These are phyloP conservation scores for Exophiala aquamarina DNA, from an alignment of 2,329 filamentous ascomycete species.

Conservation along the genomic window DNA sequence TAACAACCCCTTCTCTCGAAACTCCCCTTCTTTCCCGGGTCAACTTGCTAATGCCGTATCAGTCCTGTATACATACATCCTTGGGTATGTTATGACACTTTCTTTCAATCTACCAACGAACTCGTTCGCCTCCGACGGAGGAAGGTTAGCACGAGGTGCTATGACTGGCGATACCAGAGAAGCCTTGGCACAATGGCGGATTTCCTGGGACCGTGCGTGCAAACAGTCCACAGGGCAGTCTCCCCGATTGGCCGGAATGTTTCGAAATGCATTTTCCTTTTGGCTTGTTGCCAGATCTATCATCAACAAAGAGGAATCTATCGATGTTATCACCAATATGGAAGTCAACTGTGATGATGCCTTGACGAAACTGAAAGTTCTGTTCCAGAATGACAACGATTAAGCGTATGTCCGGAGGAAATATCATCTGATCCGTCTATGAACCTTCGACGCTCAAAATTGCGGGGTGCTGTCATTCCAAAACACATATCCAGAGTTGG, in stretches of 20 bases:
- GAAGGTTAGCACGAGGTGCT: conserved; percentile 5
- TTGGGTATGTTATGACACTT: conserved; percentile 39
- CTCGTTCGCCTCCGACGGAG: conserved; percentile 22
- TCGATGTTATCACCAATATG: conserved; percentile 45
- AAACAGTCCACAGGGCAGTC: conserved; percentile 34
- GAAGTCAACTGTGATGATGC: conserved; percentile 47
- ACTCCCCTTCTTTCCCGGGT: background rate
- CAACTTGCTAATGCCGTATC: background rate
- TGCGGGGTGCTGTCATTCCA: background rate
- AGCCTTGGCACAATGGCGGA: conserved; percentile 40
- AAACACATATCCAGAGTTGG: background rate
- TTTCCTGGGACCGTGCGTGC: conserved; percentile 38
- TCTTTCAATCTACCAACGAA: conserved; percentile 29
- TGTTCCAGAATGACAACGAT: conserved; percentile 38
- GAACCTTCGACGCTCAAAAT: background rate
- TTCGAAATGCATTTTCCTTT: conserved; percentile 43
- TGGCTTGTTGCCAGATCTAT: conserved; percentile 44
- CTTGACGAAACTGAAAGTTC: conserved; percentile 40
- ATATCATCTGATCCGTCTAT: background rate
- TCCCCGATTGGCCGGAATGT: conserved; percentile 44
- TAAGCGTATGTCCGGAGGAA: conserved; percentile 17
- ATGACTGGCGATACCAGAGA: conserved; percentile 31
- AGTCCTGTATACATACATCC: conserved; percentile 44
- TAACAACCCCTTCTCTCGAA: too few relatives aligned
- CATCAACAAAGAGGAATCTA: conserved; percentile 42